Percentiles rank a stretch among this genome's conserved stretches.
Evolutionary conservation across 2,329 filamentous ascomycete species (phyloP).

Genomic region (Fusarium annulatum): DNA sequence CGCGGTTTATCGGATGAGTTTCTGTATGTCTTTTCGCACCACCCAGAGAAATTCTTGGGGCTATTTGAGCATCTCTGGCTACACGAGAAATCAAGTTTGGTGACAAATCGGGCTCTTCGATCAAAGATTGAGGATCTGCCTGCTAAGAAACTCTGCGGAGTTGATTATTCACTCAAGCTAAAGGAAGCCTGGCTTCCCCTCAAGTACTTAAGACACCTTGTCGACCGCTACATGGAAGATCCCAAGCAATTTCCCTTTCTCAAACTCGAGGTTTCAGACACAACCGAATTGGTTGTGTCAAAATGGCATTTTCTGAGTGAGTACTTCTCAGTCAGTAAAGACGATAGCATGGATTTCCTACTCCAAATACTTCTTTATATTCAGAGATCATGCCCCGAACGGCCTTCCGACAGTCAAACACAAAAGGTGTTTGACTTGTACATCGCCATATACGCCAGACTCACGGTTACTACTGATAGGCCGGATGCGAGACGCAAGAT

Average conservation of each 20-base stretch:
- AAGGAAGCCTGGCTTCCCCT: slow-evolving; percentile 18
- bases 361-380: slow-evolving; percentile 23
- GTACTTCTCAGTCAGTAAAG: not conserved
- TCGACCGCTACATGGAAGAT: slow-evolving; percentile 2
- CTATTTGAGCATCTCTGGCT: slow-evolving; percentile 21
- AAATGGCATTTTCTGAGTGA: not conserved
- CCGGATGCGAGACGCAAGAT: not conserved
- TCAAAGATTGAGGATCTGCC: not conserved
- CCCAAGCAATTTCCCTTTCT: slow-evolving; percentile 30
- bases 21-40: slow-evolving; percentile 4
- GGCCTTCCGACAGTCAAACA: not conserved
- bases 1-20: not conserved
- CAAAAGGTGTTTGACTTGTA: slow-evolving; percentile 25
- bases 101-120: not conserved
- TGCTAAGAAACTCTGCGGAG: slow-evolving; percentile 6
- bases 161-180: not conserved
- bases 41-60: slow-evolving; percentile 11
- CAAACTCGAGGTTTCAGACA: not conserved
- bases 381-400: not conserved
- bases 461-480: not conserved
- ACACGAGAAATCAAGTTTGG: not conserved
- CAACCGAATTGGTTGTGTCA: not conserved
- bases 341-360: slow-evolving; percentile 17
- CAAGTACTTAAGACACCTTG: not conserved
- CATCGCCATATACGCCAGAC: slow-evolving; percentile 22